These are phyloP conservation scores for Cenchrus fungigraminus DNA, from an alignment of 176 grass and related monocot genomes.

Conservation along the genomic window DNA sequence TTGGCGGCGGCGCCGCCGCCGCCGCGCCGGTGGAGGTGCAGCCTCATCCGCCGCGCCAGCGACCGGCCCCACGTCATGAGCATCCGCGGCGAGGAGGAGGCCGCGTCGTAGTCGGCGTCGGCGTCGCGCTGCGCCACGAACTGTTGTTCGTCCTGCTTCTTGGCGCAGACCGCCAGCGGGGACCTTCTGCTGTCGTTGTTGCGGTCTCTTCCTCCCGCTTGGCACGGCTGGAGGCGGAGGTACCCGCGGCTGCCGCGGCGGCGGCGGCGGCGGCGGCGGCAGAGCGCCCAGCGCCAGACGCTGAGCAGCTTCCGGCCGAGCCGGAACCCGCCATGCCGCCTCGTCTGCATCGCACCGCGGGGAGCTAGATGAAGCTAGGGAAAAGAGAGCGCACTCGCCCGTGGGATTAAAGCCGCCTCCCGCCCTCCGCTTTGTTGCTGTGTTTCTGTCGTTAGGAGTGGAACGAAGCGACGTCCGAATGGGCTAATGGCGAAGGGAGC, in stretches of 20 bases:
- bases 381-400: background rate
- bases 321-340: constrained; percentile 70
- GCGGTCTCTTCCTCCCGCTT: too few relatives aligned
- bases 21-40: background rate
- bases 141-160: background rate
- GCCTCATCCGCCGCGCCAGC: constrained; percentile 53
- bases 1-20: too few relatives aligned
- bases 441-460: background rate
- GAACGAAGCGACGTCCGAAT: background rate
- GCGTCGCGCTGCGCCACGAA: background rate
- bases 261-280: constrained; percentile 32
- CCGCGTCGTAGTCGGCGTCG: background rate
- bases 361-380: background rate
- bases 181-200: background rate
- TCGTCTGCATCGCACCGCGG: constrained; percentile 22
- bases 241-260: constrained; percentile 46
- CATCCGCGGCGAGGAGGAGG: constrained; percentile 31
- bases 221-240: constrained; percentile 45
- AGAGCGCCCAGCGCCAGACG: constrained; percentile 58
- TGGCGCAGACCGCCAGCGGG: background rate
- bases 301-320: constrained; percentile 77
- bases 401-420: background rate
- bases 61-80: constrained; percentile 57
- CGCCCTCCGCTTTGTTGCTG: background rate
- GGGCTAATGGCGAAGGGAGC: background rate